These are phyloP conservation scores for Aspergillus neotritici DNA, from an alignment of 2,329 filamentous ascomycete genomes.

Conservation along the genomic window DNA sequence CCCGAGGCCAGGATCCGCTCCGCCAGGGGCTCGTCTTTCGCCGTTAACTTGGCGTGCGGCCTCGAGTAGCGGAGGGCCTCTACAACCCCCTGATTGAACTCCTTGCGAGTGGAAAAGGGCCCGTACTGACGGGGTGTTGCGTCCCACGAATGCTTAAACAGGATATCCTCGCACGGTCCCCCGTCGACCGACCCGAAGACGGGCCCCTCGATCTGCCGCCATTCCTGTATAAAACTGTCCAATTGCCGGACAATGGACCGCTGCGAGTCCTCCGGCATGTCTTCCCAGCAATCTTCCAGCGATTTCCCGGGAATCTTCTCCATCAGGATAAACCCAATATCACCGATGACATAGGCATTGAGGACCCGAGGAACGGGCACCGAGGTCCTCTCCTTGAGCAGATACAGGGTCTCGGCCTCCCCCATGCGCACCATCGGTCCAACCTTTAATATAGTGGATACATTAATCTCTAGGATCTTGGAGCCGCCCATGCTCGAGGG, in stretches of 20 bases:
- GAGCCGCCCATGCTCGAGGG: slow-evolving; percentile 8
- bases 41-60: slow-evolving; percentile 7
- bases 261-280: slow-evolving; percentile 4
- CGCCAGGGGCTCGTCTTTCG: slow-evolving; percentile 9
- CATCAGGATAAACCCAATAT: slow-evolving; percentile 16
- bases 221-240: slow-evolving; percentile 6
- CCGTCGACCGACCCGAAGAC: slow-evolving; percentile 13
- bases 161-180: slow-evolving; percentile 12
- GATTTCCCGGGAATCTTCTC: slow-evolving; percentile 7
- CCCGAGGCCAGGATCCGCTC: slow-evolving; percentile 8
- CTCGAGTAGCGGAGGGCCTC: slow-evolving; percentile 17
- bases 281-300: slow-evolving; percentile 8
- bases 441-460: slow-evolving; percentile 2
- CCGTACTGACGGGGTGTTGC: slow-evolving; percentile 11
- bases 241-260: slow-evolving; percentile 6
- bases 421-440: slow-evolving; percentile 4
- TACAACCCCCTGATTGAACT: slow-evolving; percentile 15
- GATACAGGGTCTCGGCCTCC: slow-evolving; percentile 8
- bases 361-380: slow-evolving; percentile 9
- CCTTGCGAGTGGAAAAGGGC: slow-evolving; percentile 11
- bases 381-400: slow-evolving; percentile 1
- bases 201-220: slow-evolving; percentile 8
- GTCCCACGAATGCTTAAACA: slow-evolving; percentile 16
- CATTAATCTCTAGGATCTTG: slow-evolving; percentile 8
- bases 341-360: slow-evolving; percentile 12